Evolutionary conservation across 331 rosid genomes (phyloP).

Genomic region (Quercus tomentella): DNA sequence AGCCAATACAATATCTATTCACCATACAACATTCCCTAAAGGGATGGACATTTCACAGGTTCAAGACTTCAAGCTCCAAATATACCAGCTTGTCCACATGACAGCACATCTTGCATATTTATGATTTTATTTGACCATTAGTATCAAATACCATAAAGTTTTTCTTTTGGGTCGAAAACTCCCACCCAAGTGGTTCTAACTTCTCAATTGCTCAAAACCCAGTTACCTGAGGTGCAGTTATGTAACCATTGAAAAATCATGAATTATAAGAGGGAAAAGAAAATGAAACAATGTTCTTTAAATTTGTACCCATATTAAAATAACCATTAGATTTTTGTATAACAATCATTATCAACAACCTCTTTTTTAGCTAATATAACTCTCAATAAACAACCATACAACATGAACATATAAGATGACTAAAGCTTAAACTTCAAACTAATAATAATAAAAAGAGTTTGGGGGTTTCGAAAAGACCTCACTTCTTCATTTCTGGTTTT

Average conservation of each 20-base stretch:
- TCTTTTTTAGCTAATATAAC: too few species aligned
- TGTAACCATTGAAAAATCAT: neutral
- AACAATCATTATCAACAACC: too few species aligned
- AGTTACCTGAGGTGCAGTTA: neutral
- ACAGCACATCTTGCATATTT: too few species aligned
- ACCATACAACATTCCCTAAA: neutral
- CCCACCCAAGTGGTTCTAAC: neutral
- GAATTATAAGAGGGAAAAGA: neutral
- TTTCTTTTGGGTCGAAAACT: neutral
- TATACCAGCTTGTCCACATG: neutral
- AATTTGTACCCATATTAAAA: neutral
- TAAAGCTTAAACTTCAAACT: too few species aligned
- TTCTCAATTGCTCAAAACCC: neutral
- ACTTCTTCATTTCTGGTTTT: constrained; percentile 13
- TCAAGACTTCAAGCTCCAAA: neutral
- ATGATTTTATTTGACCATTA: neutral
- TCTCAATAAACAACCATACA: too few species aligned
- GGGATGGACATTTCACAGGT: neutral
- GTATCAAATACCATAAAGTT: neutral
- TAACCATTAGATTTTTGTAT: neutral
- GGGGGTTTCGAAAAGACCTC: neutral
- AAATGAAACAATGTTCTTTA: neutral
- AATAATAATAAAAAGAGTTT: too few species aligned
- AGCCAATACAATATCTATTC: too few species aligned
- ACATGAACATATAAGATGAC: too few species aligned